A percentile compares a stretch with the other conserved stretches of the same genome.
phyloP scores from a whole-genome alignment of 441 rosid genomes.

The Euphorbia neoarborescens region DNA sequence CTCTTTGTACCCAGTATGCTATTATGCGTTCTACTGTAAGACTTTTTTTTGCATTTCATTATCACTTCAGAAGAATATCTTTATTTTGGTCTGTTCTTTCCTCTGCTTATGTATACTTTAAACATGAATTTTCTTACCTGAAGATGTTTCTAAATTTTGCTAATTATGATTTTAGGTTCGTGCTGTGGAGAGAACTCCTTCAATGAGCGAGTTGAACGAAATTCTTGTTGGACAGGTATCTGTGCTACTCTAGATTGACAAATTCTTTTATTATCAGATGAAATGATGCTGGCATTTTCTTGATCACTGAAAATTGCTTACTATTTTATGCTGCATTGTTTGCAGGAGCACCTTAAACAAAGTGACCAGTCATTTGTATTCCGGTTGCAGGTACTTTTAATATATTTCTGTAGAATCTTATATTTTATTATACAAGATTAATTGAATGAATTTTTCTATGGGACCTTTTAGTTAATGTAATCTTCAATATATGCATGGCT shows the following conservation, averaged over 20 bases:
- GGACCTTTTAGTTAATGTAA: neutral
- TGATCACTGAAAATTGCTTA: too few species aligned
- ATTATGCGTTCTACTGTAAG: neutral
- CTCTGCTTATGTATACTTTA: neutral
- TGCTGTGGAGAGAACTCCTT: conserved; percentile 89
- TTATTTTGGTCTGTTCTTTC: neutral
- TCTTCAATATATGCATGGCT: neutral
- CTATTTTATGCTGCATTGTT: conserved; percentile 23
- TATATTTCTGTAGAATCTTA: neutral
- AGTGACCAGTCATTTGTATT: conserved; percentile 90
- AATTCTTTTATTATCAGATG: conserved; percentile 12
- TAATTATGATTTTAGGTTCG: conserved; percentile 49
- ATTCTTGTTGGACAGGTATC: conserved; percentile 88
- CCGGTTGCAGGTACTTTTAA: conserved; percentile 69
- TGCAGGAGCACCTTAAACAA: conserved; percentile 89
- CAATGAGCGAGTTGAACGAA: conserved; percentile 93
- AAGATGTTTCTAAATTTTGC: conserved; percentile 11
- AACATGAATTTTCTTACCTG: neutral
- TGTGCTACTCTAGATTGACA: conserved; percentile 14
- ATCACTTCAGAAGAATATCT: neutral
- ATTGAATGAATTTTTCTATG: neutral
- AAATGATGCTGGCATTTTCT: conserved; percentile 8
- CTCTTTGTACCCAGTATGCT: neutral
- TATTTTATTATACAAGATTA: neutral
- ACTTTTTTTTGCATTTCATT: neutral